Percentiles rank a stretch among this genome's conserved stretches.
Conservation (phyloP, 2,329 filamentous ascomycete species). For the Trichoderma simmonsii region DNA sequence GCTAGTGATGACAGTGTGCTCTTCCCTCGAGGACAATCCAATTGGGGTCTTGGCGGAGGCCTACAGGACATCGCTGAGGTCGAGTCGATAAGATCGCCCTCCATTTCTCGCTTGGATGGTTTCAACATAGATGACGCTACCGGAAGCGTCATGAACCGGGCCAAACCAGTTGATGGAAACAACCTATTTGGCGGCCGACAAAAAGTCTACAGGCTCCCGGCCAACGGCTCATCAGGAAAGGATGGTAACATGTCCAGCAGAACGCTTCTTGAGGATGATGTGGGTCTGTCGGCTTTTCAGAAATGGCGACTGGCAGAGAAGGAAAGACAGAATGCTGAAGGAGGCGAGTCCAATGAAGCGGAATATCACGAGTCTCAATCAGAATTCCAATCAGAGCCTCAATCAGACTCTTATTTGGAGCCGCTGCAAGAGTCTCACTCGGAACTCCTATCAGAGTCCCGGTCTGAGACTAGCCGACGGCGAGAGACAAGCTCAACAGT, state of each 20-base stretch:
- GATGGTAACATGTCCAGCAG: slow-evolving; percentile 60
- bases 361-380: slow-evolving; percentile 31
- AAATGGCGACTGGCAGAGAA: slow-evolving; percentile 63
- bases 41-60: slow-evolving; percentile 54
- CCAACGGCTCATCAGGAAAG: slow-evolving; percentile 41
- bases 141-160: slow-evolving; percentile 76
- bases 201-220: slow-evolving; percentile 86
- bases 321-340: slow-evolving; percentile 45
- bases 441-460: slow-evolving; percentile 40
- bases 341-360: slow-evolving; percentile 38
- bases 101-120: slow-evolving; percentile 60
- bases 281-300: slow-evolving; percentile 79
- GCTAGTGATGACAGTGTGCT: slow-evolving; percentile 93
- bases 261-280: slow-evolving; percentile 82
- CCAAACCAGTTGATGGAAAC: slow-evolving; percentile 84
- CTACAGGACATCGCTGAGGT: slow-evolving; percentile 89
- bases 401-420: slow-evolving; percentile 50
- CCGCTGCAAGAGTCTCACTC: not conserved
- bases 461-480: slow-evolving; percentile 66
- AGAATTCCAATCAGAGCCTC: slow-evolving; percentile 35
- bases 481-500: slow-evolving; percentile 84
- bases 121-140: slow-evolving; percentile 69
- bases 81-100: slow-evolving; percentile 68
- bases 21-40: slow-evolving; percentile 78
- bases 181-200: slow-evolving; percentile 91